Evolutionary conservation across 31 red algal genomes (phyloP), one percentile per base, ranked within the genome.

Genomic region (Bonnemaisonia californica): DNA sequence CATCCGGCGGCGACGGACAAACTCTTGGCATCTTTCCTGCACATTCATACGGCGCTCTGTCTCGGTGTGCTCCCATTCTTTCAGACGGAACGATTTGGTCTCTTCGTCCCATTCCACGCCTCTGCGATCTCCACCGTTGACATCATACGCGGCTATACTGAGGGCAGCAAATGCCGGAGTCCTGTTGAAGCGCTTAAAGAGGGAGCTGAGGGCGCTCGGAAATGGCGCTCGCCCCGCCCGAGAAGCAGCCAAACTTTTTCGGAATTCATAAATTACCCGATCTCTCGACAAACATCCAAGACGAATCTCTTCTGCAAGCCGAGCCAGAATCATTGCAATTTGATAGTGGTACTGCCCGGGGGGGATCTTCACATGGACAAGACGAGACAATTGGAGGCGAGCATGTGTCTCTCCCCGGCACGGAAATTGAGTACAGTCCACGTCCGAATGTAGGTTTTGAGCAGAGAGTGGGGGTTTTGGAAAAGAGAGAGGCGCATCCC

Each of bases 41-140:
- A 66, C 64, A 30, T 74, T 74, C 91, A 88, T 87, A 48, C 61
- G 57, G 40, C 83, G 56, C 72, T 83, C 91, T 18, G 59, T 82
- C 54, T 93, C 77, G 35, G 76, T 65, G 38, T 87, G 91, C 78
- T 83, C 82, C 91, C 78, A 87, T 64, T 93, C 91, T 63, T 93
- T 39, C 21, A 93, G 62, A 30, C 60, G 56, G 51, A 95, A 95
- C 39, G 81, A 75, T 60, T 87, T 78, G 31, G 57, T 83, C 39
- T 77, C 76, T 55, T 86, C 93, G 70, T 95, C 88, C 93, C 93
- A 95, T 68, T 89, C 88, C 9, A 95, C 75, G 3, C 88, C 79
- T 22, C 80, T 63, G 5, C 93, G 42, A 78, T 82, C 81, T 37
- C 83, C 80, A 11, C 87, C 87, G 45, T 89, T 87, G 24, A 95